These are phyloP conservation scores for Phytophthora fragariae DNA, from an alignment of 352 stramenopile genomes.

Conservation along the genomic window DNA sequence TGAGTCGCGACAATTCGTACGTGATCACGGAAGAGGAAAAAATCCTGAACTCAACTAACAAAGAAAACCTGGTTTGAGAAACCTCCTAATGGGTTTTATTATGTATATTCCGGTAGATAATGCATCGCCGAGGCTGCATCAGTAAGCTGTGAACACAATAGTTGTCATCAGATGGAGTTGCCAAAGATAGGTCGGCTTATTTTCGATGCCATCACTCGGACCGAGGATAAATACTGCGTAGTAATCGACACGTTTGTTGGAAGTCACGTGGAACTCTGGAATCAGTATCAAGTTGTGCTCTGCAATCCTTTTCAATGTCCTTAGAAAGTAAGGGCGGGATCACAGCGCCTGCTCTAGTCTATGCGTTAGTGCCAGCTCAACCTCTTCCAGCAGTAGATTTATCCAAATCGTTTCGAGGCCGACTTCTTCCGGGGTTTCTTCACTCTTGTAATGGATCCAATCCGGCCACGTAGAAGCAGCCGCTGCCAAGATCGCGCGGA, in stretches of 20 bases:
- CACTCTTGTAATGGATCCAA: too few species aligned
- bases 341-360: slow-evolving; percentile 6
- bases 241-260: not conserved
- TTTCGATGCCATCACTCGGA: not conserved
- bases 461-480: too few species aligned
- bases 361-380: slow-evolving; percentile 32
- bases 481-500: too few species aligned
- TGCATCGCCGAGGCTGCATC: not conserved
- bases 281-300: not conserved
- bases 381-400: slow-evolving; percentile 39
- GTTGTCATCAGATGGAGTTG: not conserved
- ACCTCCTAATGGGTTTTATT: too few species aligned
- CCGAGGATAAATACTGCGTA: not conserved
- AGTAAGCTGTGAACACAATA: not conserved
- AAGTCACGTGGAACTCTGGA: not conserved
- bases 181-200: slow-evolving; percentile 2
- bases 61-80: not conserved
- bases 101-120: too few species aligned
- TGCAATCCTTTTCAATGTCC: not conserved
- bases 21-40: not conserved
- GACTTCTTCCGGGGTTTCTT: slow-evolving; percentile 26
- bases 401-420: slow-evolving; percentile 41
- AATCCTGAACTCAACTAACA: not conserved
- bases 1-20: not conserved
- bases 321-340: not conserved